Evolutionary conservation across 805 yeast species (phyloP).

Genomic region (Aciculoconidium aculeatum): DNA sequence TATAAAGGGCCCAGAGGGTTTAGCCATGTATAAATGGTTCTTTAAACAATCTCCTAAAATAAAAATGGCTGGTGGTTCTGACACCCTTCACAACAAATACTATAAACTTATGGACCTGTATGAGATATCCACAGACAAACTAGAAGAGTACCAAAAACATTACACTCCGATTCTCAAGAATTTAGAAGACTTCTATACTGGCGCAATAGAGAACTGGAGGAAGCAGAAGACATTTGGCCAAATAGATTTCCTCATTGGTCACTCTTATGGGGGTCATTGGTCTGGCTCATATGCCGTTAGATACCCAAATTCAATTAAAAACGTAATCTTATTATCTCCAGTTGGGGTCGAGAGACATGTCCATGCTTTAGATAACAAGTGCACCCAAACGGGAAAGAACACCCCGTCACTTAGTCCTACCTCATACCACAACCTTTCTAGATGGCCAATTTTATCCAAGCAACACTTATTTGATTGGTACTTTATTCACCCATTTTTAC

Average conservation of each 20-base stretch:
- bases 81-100: conserved; percentile 29
- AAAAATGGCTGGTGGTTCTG: conserved; percentile 10
- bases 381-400: conserved; percentile 7
- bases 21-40: conserved; percentile 15
- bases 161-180: conserved; percentile 34
- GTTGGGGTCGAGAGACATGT: conserved; percentile 73
- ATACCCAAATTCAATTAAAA: conserved; percentile 49
- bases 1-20: conserved; percentile 11
- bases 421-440: conserved; percentile 39
- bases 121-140: conserved; percentile 20
- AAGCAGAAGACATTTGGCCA: conserved; percentile 38
- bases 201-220: conserved; percentile 65
- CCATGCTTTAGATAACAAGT: conserved; percentile 48
- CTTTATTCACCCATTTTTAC: conserved; percentile 38
- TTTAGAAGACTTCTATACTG: conserved; percentile 52
- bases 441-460: conserved; percentile 37
- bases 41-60: conserved; percentile 17
- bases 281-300: conserved; percentile 57
- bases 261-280: conserved; percentile 76
- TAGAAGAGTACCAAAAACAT: conserved; percentile 24
- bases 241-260: conserved; percentile 62
- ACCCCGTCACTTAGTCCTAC: conserved; percentile 40
- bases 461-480: conserved; percentile 30
- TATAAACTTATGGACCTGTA: conserved; percentile 35
- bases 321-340: conserved; percentile 63